Evolutionary conservation across 148 eudicot species (phyloP).

Genomic region (Amaranthus hypochondriacus): DNA sequence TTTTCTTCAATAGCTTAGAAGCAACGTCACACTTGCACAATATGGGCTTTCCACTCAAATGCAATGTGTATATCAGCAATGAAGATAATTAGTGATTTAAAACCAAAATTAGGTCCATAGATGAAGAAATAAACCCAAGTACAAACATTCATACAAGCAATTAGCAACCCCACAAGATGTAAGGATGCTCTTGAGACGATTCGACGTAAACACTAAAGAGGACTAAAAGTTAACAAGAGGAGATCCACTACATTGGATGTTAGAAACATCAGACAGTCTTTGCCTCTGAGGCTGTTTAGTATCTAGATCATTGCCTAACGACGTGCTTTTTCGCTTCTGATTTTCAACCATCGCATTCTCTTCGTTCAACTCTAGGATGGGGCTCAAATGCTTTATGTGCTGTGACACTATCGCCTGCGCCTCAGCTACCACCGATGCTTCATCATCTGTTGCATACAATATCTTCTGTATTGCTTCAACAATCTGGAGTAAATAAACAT

Average conservation of each 20-base stretch:
- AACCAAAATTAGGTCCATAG: no score
- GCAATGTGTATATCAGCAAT: no score
- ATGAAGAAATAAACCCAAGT: no score
- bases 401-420: slow-evolving; percentile 73
- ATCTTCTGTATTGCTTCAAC: slow-evolving; percentile 74
- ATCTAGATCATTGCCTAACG: slow-evolving; percentile 38
- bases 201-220: not conserved
- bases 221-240: slow-evolving; percentile 43
- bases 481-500: slow-evolving; percentile 35
- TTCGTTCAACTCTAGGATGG: slow-evolving; percentile 52
- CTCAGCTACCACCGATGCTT: slow-evolving; percentile 63
- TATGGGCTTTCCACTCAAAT: no score
- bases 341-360: slow-evolving; percentile 35
- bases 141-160: no score
- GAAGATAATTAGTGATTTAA: no score
- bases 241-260: slow-evolving; percentile 75
- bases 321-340: slow-evolving; percentile 66
- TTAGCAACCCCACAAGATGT: no score
- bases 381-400: slow-evolving; percentile 43
- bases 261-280: slow-evolving; percentile 68
- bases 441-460: slow-evolving; percentile 78
- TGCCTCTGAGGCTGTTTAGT: slow-evolving; percentile 58
- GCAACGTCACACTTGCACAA: no score
- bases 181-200: no score
- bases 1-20: no score